phyloP scores from a whole-genome alignment of 1,139 yeast species.

The Debaryomyces subglobosus region DNA sequence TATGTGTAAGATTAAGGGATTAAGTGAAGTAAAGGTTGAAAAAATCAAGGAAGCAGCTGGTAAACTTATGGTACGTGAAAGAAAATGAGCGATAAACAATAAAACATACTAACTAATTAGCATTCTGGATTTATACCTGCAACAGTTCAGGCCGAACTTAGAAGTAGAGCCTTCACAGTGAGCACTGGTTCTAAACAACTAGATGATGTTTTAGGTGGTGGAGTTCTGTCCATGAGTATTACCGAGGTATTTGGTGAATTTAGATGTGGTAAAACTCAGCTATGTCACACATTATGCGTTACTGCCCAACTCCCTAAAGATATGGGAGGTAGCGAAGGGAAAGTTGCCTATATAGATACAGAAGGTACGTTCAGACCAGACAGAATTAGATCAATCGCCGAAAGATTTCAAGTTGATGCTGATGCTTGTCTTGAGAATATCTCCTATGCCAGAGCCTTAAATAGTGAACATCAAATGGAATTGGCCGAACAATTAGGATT shows the following conservation, averaged over 20 bases:
- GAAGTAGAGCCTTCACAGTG: conserved; percentile 48
- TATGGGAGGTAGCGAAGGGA: conserved; percentile 64
- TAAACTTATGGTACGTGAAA: conserved; percentile 34
- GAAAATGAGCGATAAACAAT: not conserved
- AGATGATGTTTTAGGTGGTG: conserved; percentile 60
- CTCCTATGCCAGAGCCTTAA: conserved; percentile 60
- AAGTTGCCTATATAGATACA: conserved; percentile 62
- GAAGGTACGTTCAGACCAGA: conserved; percentile 66
- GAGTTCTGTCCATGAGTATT: conserved; percentile 61
- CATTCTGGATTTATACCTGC: conserved; percentile 58
- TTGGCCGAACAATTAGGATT: conserved; percentile 54
- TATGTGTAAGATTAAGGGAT: conserved; percentile 53
- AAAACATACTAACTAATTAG: conserved; percentile 10
- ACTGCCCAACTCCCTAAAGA: conserved; percentile 57
- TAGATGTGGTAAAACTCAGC: conserved; percentile 63
- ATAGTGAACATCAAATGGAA: conserved; percentile 65
- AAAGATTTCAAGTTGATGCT: conserved; percentile 56
- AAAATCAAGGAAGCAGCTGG: conserved; percentile 65
- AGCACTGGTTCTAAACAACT: conserved; percentile 60
- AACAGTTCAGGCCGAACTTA: conserved; percentile 49
- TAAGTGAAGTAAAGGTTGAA: conserved; percentile 62
- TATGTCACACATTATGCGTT: conserved; percentile 63
- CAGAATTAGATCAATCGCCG: conserved; percentile 57
- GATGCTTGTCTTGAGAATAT: conserved; percentile 55
- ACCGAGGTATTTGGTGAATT: conserved; percentile 68